A percentile compares a stretch with the other conserved stretches of the same genome.
phyloP scores from a whole-genome alignment of 768 basidiomycete species.

The Tephrocybe sp. region DNA sequence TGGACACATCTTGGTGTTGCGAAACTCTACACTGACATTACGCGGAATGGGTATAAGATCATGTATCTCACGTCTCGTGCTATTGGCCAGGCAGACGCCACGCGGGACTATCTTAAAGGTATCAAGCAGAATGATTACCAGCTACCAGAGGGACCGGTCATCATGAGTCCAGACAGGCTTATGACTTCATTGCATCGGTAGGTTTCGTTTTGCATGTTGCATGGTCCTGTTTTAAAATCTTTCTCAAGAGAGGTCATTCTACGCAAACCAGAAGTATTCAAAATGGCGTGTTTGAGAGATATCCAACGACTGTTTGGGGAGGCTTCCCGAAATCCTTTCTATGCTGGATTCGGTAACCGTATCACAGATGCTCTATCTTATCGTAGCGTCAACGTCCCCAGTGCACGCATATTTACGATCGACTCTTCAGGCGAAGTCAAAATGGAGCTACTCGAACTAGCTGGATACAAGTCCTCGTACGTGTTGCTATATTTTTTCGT shows the following conservation, averaged over 20 bases:
- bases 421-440: slow-evolving; percentile 94
- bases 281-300: slow-evolving; percentile 98
- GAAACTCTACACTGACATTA: slow-evolving; percentile 95
- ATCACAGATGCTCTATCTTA: slow-evolving; percentile 99
- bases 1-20: slow-evolving; percentile 99
- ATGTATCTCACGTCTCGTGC: slow-evolving; percentile 97
- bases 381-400: slow-evolving; percentile 91
- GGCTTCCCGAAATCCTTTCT: slow-evolving; percentile 75
- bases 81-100: slow-evolving; percentile 97
- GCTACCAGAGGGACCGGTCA: slow-evolving; percentile 96
- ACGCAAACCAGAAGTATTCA: slow-evolving; percentile 99
- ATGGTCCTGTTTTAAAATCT: not conserved
- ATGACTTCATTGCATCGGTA: slow-evolving; percentile 95
- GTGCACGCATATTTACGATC: slow-evolving; percentile 95
- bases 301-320: slow-evolving; percentile 89
- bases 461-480: slow-evolving; percentile 95
- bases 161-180: slow-evolving; percentile 96
- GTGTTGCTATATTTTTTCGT: not conserved
- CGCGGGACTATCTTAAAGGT: slow-evolving; percentile 89
- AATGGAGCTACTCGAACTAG: slow-evolving; percentile 94
- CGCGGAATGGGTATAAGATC: slow-evolving; percentile 94
- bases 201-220: slow-evolving; percentile 18
- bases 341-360: slow-evolving; percentile 96
- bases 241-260: slow-evolving; percentile 92
- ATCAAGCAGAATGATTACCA: slow-evolving; percentile 96